These are phyloP conservation scores for Talaromyces sp. DNA, from an alignment of 2,329 filamentous ascomycete species.

Conservation along the genomic window DNA sequence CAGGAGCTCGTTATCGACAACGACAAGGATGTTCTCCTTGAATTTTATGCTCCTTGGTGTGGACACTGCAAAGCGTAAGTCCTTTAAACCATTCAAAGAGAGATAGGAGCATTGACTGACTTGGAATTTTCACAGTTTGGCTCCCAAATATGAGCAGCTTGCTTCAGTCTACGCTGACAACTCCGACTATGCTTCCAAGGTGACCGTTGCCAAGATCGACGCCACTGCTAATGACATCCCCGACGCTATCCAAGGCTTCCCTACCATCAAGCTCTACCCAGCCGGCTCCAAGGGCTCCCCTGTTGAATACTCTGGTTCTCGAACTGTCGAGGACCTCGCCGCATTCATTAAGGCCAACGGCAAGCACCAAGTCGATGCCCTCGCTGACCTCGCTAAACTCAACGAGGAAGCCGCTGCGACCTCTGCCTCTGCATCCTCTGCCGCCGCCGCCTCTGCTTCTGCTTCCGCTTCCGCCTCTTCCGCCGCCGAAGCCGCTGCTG, in stretches of 20 bases:
- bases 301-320: conserved; percentile 80
- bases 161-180: conserved; percentile 54
- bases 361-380: conserved; percentile 74
- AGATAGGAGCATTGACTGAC: background rate
- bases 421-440: conserved; percentile 21
- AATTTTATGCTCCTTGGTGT: conserved; percentile 93
- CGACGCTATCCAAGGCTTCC: conserved; percentile 95
- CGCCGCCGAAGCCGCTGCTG: conserved; percentile 14
- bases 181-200: conserved; percentile 54
- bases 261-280: conserved; percentile 96
- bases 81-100: background rate
- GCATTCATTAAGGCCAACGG: conserved; percentile 94
- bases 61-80: conserved; percentile 66
- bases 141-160: conserved; percentile 66
- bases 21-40: conserved; percentile 92
- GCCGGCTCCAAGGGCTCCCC: conserved; percentile 83
- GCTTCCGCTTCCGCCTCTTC: conserved; percentile 22
- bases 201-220: conserved; percentile 82
- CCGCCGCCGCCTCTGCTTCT: conserved; percentile 21
- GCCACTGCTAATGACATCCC: conserved; percentile 95
- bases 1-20: conserved; percentile 86
- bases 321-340: conserved; percentile 86
- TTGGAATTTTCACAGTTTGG: conserved; percentile 44
- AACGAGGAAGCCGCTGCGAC: conserved; percentile 39
- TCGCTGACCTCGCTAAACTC: conserved; percentile 56